Base-by-base conservation (phyloP, 805 yeast species). In the Spathaspora arborariae region DNA sequence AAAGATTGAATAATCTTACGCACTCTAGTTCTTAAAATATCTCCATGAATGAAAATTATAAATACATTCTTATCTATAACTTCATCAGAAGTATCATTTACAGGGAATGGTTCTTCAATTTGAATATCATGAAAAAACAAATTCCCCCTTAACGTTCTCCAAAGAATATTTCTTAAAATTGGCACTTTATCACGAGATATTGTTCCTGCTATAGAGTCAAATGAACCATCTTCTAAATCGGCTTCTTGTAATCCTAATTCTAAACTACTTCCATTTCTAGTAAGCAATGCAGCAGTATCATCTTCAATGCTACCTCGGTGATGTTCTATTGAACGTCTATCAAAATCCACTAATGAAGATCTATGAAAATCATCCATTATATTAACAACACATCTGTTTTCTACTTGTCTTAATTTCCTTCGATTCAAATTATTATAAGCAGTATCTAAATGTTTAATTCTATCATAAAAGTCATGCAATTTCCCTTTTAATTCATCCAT, bases 131-230 rank as follows among this genome's bases (percentile, higher is more conserved):
- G 64, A 51, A 72, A 70, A 49, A 53, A 70, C 41, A 71, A 58
- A 53, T 72, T 72, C 19, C 77, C 77, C 46, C 75, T 55, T 30
- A 69, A 58, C 1, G 74, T 64, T 51, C 77, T 62, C 76, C 76
- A 72, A 38, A 72, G 55, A 27, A 72, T 68, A 20, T 65, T 67
- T 40, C 76, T 56, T 43, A 72, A 59, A 3, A 70, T 48, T 2
- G 67, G 69, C 10, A 72, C 58, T 49, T 70, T 70, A 3, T 62
- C 67, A 21, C 66, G 50, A 3, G 59, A 62, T 8, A 72, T 62
- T 1, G 72, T 56, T 2, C 75, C 77, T 1, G 68, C 58, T 19
- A 72, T 57, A 9, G 70, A 57, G 47, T 64, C 60, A 56, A 62
- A 65, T 2, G 63, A 61, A 2, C 59, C 45, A 3, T 55, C 64